Percentiles rank a stretch among this genome's conserved stretches.
These are phyloP conservation scores for Tetraselmis chui DNA, from an alignment of 139 green algal genomes.

Conservation along the genomic window DNA sequence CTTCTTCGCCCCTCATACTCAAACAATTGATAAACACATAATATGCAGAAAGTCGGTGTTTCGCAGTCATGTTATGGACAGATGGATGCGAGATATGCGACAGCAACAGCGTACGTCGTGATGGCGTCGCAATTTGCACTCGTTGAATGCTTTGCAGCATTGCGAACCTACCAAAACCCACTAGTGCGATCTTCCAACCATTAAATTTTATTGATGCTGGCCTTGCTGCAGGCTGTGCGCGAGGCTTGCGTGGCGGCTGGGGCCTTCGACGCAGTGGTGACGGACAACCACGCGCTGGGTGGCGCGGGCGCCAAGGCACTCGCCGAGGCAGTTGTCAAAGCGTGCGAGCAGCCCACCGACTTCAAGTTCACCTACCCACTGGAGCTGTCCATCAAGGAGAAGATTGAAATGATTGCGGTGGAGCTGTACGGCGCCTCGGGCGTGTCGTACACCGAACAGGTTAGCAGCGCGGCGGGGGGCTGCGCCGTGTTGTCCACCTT, in stretches of 20 bases:
- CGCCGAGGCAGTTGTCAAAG: constrained; percentile 70
- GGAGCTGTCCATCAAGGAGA: constrained; percentile 79
- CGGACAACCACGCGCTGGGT: constrained; percentile 80
- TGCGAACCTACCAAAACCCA: no score
- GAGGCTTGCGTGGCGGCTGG: constrained; percentile 42
- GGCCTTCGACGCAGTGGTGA: constrained; percentile 75
- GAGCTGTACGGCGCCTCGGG: constrained; percentile 77
- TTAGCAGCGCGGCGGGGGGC: no score
- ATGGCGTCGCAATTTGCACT: no score
- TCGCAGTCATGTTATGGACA: no score
- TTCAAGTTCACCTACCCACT: constrained; percentile 89
- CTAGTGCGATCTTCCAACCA: no score
- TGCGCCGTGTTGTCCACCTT: constrained; percentile 1
- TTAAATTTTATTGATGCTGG: no score
- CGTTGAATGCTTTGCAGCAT: no score
- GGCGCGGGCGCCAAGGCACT: constrained; percentile 81
- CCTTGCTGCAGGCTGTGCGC: background rate
- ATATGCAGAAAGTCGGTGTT: no score
- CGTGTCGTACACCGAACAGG: constrained; percentile 78
- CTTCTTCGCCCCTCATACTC: no score
- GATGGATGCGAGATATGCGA: no score
- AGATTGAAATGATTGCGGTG: constrained; percentile 88
- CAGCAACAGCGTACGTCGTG: no score
- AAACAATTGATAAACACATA: no score
- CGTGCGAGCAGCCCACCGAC: constrained; percentile 43